Evolutionary conservation across 2,329 filamentous ascomycete species (phyloP), one percentile per base, ranked within the genome.

Genomic region (Monosporascus sp.): DNA sequence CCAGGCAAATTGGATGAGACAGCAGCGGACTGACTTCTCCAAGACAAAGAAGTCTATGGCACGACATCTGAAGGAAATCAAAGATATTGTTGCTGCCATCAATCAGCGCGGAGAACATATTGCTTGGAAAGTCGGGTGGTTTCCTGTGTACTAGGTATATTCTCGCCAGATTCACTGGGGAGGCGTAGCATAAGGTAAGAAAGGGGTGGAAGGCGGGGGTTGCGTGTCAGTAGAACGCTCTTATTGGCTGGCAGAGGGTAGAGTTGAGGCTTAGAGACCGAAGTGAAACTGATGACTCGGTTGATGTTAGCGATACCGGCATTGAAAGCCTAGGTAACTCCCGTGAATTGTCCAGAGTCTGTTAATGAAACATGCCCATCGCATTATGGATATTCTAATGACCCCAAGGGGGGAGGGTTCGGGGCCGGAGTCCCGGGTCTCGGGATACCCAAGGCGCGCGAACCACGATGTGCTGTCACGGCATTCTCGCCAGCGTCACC

Each of bases 1-100:
- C 2, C 54, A 64, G 46, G 38, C 39, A 5, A 27, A 48, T 38
- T 54, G 52, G 52, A 52, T 54, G 39, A 44, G 7, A 11, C 15
- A 5, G n/a, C 15, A n/a, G 6, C 48, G 47, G 22, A 48, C 22
- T 11, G 20, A 6, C 5, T 45, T 50, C 39, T 45, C 38, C 20
- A 14, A 6, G 7, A 44, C 41, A 25, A 20, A 37, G 25, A 49
- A 35, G 38, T 17, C 27, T 3, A 52, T 52, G 38, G 27, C 38
- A 24, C 22, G 25, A 24, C 43, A 44, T 9, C 43, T 31, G 9
- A 7, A 41, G 25, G 20, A 31, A 24, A 46, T n/a, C 5, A 15
- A 31, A n/a, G 24, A 46, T 46, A 22, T 4, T 17, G 11, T 46
- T 22, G 43, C n/a, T 0, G n/a, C 6, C 24, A n/a, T 17, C 43